A percentile compares a stretch with the other conserved stretches of the same genome.
Evolutionary conservation across 192 early-diverging fungal species (phyloP).

Genomic region (Podila epicladia): DNA sequence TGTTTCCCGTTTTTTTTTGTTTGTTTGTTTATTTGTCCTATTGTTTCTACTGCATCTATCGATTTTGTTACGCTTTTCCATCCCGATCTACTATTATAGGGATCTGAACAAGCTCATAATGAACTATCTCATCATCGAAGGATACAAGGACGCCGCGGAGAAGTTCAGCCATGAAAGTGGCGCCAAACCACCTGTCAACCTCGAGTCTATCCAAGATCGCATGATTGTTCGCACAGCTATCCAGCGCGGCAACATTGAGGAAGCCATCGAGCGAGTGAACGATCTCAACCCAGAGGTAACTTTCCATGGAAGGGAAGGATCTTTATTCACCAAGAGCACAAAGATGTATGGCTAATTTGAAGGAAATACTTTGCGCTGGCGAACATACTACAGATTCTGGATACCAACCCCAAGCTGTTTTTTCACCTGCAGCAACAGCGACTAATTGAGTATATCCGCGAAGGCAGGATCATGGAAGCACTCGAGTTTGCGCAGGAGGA

Average conservation of each 20-base stretch:
- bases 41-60: neutral
- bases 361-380: neutral
- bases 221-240: slow-evolving; percentile 95
- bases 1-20: neutral
- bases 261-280: slow-evolving; percentile 97
- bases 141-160: slow-evolving; percentile 98
- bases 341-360: neutral
- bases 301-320: neutral
- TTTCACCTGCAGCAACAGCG: slow-evolving; percentile 98
- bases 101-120: slow-evolving; percentile 98
- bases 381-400: slow-evolving; percentile 74
- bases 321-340: neutral
- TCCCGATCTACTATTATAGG: slow-evolving; percentile 45
- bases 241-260: slow-evolving; percentile 88
- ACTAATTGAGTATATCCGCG: slow-evolving; percentile 93
- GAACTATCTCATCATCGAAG: slow-evolving; percentile 99
- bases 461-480: slow-evolving; percentile 82
- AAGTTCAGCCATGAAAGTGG: slow-evolving; percentile 93
- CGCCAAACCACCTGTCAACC: slow-evolving; percentile 80
- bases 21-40: neutral
- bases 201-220: slow-evolving; percentile 91
- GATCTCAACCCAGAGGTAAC: slow-evolving; percentile 97
- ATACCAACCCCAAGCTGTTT: slow-evolving; percentile 92
- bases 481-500: slow-evolving; percentile 98
- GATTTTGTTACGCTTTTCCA: neutral